Evolutionary conservation across 169 alveolate species (phyloP), one percentile per base, ranked within the genome.

Genomic region (Plasmodium knowlesi): DNA sequence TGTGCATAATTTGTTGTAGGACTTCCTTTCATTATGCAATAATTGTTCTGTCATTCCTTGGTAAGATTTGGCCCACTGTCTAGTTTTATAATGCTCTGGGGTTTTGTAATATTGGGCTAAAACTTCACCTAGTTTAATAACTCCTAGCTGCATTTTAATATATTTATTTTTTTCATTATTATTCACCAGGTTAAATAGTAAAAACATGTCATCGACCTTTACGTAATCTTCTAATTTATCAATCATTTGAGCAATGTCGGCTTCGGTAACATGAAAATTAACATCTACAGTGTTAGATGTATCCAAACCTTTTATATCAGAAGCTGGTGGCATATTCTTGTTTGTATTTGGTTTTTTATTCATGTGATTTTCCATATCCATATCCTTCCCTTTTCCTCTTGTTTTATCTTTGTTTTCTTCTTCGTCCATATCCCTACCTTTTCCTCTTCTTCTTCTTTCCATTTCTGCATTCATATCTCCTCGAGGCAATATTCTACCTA

Each of bases 131-230:
- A 54, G 34, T 54, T 16, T 67, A 54, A 32, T n/a, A 14, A 57
- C 71, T 28, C 22, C 19, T 82, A 54, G 8, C 34, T 82, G 76
- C 91, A 82, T 82, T 34, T 61, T 82, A 54, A 82, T 28, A 57
- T 54, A 82, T 57, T 82, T 82, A 16, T 9, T 82, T 57, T 57
- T 82, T 22, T 82, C 91, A 32, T 82, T 82, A 57, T 82, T 54
- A 41, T 82, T 54, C n/a, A 82, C 54, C 28, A 19, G 9, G 72
- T 82, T 67, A 57, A 82, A 82, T 82, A 82, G 28, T 54, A 54
- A 32, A 41, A 54, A 67, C 91, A 82, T 82, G 25, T 82, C 91
- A 54, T 82, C 30, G 10, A 82, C 32, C 54, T 37, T 32, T 67
- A 82, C 80, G 39, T 54, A n/a, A 5, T 82, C 91, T 34, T 73